Evolutionary conservation across 2,329 filamentous ascomycete species (phyloP).

Genomic region (Aureobasidium mangrovei): DNA sequence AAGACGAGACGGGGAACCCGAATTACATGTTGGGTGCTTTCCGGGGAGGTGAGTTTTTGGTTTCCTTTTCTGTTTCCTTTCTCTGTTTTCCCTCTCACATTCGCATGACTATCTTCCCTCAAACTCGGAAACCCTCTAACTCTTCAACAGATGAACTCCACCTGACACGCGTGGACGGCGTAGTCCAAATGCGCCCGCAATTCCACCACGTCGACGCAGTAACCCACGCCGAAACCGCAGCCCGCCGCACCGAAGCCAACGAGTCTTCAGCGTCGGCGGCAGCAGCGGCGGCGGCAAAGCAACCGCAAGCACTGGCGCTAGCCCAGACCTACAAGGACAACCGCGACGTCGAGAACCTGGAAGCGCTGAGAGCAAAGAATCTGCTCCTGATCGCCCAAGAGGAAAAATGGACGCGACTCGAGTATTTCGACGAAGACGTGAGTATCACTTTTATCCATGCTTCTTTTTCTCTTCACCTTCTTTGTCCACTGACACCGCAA

Average conservation of each 20-base stretch:
- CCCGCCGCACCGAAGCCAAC: constrained; percentile 34
- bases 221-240: constrained; percentile 45
- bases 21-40: constrained; percentile 91
- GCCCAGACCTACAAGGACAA: constrained; percentile 21
- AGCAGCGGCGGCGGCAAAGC: constrained; percentile 22
- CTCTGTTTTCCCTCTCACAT: not conserved
- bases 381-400: constrained; percentile 69
- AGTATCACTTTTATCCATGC: not conserved
- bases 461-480: not conserved
- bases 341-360: constrained; percentile 52
- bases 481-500: not conserved
- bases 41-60: constrained; percentile 40
- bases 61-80: not conserved
- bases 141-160: constrained; percentile 61
- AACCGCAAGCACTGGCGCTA: constrained; percentile 18
- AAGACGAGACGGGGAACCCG: constrained; percentile 59
- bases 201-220: constrained; percentile 87
- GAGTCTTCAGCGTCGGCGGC: constrained; percentile 35
- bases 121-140: not conserved
- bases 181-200: constrained; percentile 84
- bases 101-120: not conserved
- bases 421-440: constrained; percentile 73
- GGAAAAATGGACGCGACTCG: constrained; percentile 71
- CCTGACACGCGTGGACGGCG: constrained; percentile 70
- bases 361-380: constrained; percentile 63